A percentile compares a stretch with the other conserved stretches of the same genome.
These are phyloP conservation scores for Dothistroma pini DNA, from an alignment of 2,329 filamentous ascomycete species.

Conservation along the genomic window DNA sequence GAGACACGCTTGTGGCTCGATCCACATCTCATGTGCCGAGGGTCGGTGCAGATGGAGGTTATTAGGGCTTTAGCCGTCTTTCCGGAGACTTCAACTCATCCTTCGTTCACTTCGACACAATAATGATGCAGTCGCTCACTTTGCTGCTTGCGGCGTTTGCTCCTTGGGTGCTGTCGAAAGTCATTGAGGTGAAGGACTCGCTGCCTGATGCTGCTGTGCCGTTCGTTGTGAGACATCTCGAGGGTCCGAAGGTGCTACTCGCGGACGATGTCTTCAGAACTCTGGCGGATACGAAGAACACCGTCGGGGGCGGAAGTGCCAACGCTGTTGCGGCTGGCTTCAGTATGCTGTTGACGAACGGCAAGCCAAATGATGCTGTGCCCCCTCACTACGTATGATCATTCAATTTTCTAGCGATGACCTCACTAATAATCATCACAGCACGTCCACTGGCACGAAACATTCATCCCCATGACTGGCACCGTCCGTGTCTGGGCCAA, in stretches of 20 bases:
- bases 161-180: neutral
- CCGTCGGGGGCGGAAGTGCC: neutral
- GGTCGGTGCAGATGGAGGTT: neutral
- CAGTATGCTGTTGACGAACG: slow-evolving; percentile 5
- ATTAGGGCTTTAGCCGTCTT: slow-evolving; percentile 7
- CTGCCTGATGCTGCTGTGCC: slow-evolving; percentile 1
- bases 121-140: neutral
- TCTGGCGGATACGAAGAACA: slow-evolving; percentile 3
- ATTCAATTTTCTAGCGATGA: neutral
- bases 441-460: slow-evolving; percentile 18
- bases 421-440: neutral
- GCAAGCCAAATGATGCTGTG: slow-evolving; percentile 6
- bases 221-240: slow-evolving; percentile 5
- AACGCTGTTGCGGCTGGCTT: slow-evolving; percentile 6
- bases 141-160: neutral
- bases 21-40: neutral
- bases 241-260: slow-evolving; percentile 6
- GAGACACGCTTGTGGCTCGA: neutral
- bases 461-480: slow-evolving; percentile 14
- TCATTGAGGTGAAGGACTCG: slow-evolving; percentile 4
- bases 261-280: slow-evolving; percentile 10
- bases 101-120: neutral
- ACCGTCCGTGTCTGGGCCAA: slow-evolving; percentile 13
- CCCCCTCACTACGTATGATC: slow-evolving; percentile 7
- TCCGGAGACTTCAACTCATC: slow-evolving; percentile 6